Conservation (phyloP, 2,329 filamentous ascomycete genomes). For the Monosporascus ibericus region DNA sequence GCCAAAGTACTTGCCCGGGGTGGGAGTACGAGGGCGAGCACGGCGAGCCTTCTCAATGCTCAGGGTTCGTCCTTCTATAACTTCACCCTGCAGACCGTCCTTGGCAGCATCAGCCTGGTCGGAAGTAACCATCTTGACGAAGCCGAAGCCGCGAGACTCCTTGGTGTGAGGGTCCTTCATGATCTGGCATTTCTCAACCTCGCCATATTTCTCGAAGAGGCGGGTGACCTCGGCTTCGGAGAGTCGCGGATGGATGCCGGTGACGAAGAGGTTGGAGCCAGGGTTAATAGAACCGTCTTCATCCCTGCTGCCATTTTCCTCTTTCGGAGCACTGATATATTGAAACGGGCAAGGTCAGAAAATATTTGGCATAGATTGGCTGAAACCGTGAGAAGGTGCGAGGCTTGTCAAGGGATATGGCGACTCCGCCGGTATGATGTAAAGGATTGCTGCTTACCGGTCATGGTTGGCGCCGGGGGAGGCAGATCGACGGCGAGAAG, state of each 20-base stretch:
- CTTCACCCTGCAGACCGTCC: constrained; percentile 90
- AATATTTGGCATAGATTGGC: neutral
- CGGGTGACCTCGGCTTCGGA: constrained; percentile 85
- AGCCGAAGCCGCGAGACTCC: constrained; percentile 97
- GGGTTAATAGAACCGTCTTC: constrained; percentile 83
- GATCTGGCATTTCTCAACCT: constrained; percentile 98
- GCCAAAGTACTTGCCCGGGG: constrained; percentile 97
- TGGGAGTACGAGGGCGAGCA: constrained; percentile 88
- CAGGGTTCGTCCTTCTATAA: constrained; percentile 88
- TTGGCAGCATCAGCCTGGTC: constrained; percentile 96
- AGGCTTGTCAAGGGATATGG: neutral
- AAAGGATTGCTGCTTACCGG: constrained; percentile 33
- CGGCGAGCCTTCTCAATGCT: constrained; percentile 99
- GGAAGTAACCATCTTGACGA: constrained; percentile 96
- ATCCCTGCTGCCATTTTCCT: constrained; percentile 46
- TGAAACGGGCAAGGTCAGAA: constrained; percentile 5
- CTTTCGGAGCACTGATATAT: constrained; percentile 41
- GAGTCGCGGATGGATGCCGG: constrained; percentile 90
- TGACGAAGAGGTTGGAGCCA: constrained; percentile 97
- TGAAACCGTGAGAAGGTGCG: neutral
- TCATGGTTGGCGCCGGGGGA: constrained; percentile 52
- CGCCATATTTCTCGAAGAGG: constrained; percentile 97
- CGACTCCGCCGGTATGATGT: neutral
- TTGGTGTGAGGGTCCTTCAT: constrained; percentile 98
- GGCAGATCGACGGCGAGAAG: constrained; percentile 52